Evolutionary conservation across 2,329 filamentous ascomycete genomes (phyloP).

Genomic region (Colletotrichum paranaense): DNA sequence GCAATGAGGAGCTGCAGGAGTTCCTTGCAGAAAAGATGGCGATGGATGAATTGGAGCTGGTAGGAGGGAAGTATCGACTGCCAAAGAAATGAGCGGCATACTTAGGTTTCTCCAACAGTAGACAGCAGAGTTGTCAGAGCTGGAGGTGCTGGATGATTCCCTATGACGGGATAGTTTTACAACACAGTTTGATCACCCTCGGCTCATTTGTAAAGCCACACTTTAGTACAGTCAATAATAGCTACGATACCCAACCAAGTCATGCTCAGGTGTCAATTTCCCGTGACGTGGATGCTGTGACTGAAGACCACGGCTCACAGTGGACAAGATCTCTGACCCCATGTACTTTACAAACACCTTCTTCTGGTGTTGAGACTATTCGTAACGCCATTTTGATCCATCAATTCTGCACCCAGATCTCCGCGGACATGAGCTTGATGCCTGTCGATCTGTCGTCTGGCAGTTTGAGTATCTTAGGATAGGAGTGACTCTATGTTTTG

Average conservation of each 20-base stretch:
- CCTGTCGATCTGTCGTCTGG: too few relatives aligned
- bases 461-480: background rate
- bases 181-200: background rate
- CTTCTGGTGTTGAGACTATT: background rate
- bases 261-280: background rate
- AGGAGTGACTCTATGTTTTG: too few relatives aligned
- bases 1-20: conserved; percentile 86
- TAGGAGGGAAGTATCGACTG: conserved; percentile 77
- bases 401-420: background rate
- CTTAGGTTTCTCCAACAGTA: background rate
- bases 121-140: background rate
- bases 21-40: conserved; percentile 84
- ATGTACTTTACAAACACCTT: background rate
- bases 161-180: too few relatives aligned
- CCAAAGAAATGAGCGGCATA: conserved; percentile 62
- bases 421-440: background rate
- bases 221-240: background rate
- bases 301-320: background rate
- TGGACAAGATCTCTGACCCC: background rate
- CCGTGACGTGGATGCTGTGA: background rate
- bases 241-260: background rate
- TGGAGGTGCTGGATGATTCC: background rate
- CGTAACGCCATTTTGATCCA: background rate
- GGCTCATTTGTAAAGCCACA: background rate
- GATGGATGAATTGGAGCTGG: conserved; percentile 75